Conservation (phyloP, 306 rosid species). For the Begonia masoniana region DNA sequence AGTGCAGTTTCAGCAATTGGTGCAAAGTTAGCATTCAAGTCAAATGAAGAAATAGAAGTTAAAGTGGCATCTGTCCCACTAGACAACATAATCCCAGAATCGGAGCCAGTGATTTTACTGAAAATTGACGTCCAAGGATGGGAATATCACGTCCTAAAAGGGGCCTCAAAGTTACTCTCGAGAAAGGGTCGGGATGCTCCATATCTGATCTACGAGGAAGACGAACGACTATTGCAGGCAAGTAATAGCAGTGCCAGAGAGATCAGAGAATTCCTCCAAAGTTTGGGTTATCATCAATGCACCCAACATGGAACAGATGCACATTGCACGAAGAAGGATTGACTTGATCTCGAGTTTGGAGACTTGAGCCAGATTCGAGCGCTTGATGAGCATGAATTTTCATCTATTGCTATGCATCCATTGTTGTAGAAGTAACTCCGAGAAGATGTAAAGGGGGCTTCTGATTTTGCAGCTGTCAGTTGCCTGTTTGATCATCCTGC, state of each 20-base stretch:
- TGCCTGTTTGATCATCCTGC: too few relatives aligned
- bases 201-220: constrained; percentile 92
- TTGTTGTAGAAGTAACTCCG: too few relatives aligned
- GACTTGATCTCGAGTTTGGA: too few relatives aligned
- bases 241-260: constrained; percentile 77
- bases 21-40: constrained; percentile 87
- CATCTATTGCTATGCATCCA: too few relatives aligned
- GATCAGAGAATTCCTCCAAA: constrained; percentile 56
- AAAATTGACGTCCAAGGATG: constrained; percentile 98
- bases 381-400: too few relatives aligned
- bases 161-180: constrained; percentile 61
- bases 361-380: too few relatives aligned
- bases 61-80: constrained; percentile 75
- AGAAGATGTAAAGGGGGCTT: too few relatives aligned
- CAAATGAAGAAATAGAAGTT: constrained; percentile 78
- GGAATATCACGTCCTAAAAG: constrained; percentile 95
- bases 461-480: too few relatives aligned
- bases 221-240: constrained; percentile 69
- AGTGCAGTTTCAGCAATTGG: constrained; percentile 95
- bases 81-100: constrained; percentile 59
- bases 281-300: constrained; percentile 71
- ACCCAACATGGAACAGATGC: constrained; percentile 89
- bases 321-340: constrained; percentile 5
- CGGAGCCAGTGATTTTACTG: constrained; percentile 57
- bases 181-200: constrained; percentile 83